phyloP scores from a whole-genome alignment of 108 stramenopile genomes.

The Nitzschia palea region DNA sequence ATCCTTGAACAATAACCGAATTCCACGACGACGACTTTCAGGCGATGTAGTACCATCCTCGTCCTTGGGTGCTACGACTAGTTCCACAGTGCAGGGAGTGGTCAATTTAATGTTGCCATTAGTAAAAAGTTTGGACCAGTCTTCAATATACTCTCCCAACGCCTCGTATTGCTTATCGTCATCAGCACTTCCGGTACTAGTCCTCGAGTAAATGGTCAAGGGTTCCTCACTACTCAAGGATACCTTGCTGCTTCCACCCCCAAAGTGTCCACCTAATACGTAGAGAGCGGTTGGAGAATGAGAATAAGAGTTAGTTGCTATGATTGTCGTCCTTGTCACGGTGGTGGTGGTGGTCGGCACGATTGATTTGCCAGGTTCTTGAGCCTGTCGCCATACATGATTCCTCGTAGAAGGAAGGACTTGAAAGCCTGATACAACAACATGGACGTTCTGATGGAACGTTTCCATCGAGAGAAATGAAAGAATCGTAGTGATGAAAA shows the following conservation, averaged over 20 bases:
- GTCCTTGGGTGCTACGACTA: conserved; percentile 13
- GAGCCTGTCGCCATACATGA: too few species aligned
- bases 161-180: conserved; percentile 31
- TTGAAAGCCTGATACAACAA: too few species aligned
- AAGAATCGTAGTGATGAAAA: too few species aligned
- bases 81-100: conserved; percentile 37
- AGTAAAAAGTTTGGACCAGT: conserved; percentile 35
- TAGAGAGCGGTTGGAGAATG: background rate
- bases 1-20: conserved; percentile 48
- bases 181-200: too few species aligned
- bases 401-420: too few species aligned
- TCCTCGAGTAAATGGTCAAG: background rate
- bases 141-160: conserved; percentile 29
- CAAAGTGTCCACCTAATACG: background rate
- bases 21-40: conserved; percentile 16
- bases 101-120: conserved; percentile 35
- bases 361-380: too few species aligned
- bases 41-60: background rate
- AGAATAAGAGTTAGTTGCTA: too few species aligned
- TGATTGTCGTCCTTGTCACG: too few species aligned
- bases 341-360: too few species aligned
- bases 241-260: background rate
- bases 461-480: too few species aligned
- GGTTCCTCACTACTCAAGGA: background rate
- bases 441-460: too few species aligned